These are phyloP conservation scores for Alternaria alternata DNA, from an alignment of 2,329 filamentous ascomycete species.

Conservation along the genomic window DNA sequence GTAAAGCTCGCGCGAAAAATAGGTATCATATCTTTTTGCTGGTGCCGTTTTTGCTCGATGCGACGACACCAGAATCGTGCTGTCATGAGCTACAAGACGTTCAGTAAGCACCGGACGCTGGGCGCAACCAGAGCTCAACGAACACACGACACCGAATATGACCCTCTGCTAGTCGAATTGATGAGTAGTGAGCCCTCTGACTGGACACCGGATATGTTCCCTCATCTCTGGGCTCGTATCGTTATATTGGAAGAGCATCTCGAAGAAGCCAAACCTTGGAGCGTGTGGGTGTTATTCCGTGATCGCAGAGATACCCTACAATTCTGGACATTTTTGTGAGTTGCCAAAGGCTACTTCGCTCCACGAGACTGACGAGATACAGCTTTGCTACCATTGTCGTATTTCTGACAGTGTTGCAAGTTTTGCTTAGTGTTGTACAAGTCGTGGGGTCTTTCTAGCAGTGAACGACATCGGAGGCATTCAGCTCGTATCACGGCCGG, in stretches of 20 bases:
- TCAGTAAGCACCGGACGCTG: background rate
- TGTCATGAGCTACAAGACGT: conserved; percentile 13
- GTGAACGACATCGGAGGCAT: background rate
- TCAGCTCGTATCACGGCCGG: background rate
- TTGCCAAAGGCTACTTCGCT: background rate
- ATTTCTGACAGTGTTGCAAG: conserved; percentile 27
- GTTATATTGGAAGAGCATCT: background rate
- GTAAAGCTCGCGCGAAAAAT: background rate
- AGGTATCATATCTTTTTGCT: conserved; percentile 20
- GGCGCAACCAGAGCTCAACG: background rate
- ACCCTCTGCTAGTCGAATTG: conserved; percentile 11
- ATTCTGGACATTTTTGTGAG: background rate
- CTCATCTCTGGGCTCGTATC: background rate
- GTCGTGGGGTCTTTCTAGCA: conserved; percentile 27
- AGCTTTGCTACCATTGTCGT: conserved; percentile 34
- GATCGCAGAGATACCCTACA: background rate
- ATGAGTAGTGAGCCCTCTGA: background rate
- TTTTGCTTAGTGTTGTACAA: conserved; percentile 27
- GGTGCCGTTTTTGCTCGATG: conserved; percentile 31
- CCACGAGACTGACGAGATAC: background rate
- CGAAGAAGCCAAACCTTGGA: background rate
- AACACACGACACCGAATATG: background rate
- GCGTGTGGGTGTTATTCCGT: background rate
- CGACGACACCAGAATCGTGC: conserved; percentile 15
- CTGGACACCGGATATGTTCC: background rate